phyloP scores from a whole-genome alignment of 192 early-diverging fungal genomes.

The Chytriomyces sp. region DNA sequence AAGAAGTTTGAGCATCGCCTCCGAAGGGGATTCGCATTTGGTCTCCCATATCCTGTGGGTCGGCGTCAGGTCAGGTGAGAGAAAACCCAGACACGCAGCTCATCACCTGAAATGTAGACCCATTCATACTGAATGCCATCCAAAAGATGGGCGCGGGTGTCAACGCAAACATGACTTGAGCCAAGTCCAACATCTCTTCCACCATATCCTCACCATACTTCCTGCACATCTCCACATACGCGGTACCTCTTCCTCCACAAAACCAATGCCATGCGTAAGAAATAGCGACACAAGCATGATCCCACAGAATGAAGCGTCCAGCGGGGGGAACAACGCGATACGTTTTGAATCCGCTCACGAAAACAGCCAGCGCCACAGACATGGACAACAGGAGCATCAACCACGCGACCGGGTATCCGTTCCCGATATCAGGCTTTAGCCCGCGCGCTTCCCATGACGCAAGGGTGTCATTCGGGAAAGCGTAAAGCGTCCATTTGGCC shows the following conservation, averaged over 20 bases:
- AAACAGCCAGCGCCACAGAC: conserved; percentile 44
- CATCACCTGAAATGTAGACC: too few relatives aligned
- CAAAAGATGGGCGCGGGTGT: conserved; percentile 47
- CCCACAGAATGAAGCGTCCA: conserved; percentile 57
- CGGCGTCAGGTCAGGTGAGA: too few relatives aligned
- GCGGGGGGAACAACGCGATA: conserved; percentile 70
- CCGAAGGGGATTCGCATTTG: conserved; percentile 33
- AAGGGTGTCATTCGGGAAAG: conserved; percentile 17
- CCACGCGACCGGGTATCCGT: conserved; percentile 56
- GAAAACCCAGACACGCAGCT: too few relatives aligned
- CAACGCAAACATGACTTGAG: conserved; percentile 37
- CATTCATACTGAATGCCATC: conserved; percentile 49
- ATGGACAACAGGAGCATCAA: conserved; percentile 50
- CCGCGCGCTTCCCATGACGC: conserved; percentile 15
- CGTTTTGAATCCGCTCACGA: conserved; percentile 53
- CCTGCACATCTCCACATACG: conserved; percentile 9
- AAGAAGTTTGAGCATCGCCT: background rate
- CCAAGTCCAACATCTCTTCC: conserved; percentile 40
- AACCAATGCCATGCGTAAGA: conserved; percentile 24
- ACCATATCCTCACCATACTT: conserved; percentile 26
- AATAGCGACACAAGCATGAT: conserved; percentile 42
- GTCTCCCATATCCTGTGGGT: conserved; percentile 43
- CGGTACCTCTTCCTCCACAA: background rate
- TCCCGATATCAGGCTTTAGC: conserved; percentile 16
- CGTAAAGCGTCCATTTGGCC: conserved; percentile 1